Evolutionary conservation across 768 basidiomycete genomes (phyloP).

Genomic region (Chalciporus piperatus): DNA sequence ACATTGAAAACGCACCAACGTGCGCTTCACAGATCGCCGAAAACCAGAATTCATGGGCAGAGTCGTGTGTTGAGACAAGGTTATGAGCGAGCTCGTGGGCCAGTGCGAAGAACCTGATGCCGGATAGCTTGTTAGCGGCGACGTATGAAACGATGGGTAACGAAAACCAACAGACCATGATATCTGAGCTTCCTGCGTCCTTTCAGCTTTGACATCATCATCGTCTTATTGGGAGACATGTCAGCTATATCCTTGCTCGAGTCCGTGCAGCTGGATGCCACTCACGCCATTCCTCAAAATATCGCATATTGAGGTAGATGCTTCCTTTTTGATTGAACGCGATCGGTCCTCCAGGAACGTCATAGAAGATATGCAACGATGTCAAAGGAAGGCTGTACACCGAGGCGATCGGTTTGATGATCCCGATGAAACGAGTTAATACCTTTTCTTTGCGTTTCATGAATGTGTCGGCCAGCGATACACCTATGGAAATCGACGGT

Average conservation of each 20-base stretch:
- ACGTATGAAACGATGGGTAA: background rate
- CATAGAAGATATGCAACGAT: conserved; percentile 82
- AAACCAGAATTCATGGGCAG: conserved; percentile 90
- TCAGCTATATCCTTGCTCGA: too few relatives aligned
- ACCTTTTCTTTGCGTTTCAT: conserved; percentile 47
- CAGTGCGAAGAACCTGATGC: conserved; percentile 78
- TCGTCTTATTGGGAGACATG: background rate
- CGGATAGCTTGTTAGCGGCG: background rate
- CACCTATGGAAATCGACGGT: conserved; percentile 39
- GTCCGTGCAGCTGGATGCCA: conserved; percentile 2
- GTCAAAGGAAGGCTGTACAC: conserved; percentile 70
- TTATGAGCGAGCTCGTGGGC: conserved; percentile 93
- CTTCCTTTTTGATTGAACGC: conserved; percentile 90
- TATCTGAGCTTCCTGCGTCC: background rate
- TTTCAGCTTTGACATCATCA: background rate
- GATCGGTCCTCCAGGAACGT: conserved; percentile 70
- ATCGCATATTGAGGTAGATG: conserved; percentile 82
- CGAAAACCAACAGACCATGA: background rate
- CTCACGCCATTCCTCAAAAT: conserved; percentile 82
- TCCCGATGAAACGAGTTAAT: conserved; percentile 64
- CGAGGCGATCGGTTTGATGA: conserved; percentile 60
- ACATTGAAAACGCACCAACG: conserved; percentile 36
- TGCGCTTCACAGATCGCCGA: conserved; percentile 76
- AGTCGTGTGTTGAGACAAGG: conserved; percentile 77
- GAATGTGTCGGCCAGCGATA: conserved; percentile 46